These are phyloP conservation scores for Scopulariopsis brevicaulis DNA, from an alignment of 2,329 filamentous ascomycete genomes.

Conservation along the genomic window DNA sequence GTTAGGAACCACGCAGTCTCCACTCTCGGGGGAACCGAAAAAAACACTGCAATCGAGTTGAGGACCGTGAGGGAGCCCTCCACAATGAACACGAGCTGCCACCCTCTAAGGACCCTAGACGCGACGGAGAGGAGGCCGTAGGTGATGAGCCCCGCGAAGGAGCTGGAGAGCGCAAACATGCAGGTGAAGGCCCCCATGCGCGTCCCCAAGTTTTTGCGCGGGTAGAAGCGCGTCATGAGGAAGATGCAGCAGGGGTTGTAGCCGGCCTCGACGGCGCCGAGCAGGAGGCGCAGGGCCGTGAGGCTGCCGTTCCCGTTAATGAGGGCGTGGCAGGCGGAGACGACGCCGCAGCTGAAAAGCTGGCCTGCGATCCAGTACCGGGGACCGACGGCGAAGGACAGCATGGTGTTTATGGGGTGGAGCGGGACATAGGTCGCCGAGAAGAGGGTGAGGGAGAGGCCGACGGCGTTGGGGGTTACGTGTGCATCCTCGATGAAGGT, in stretches of 20 bases:
- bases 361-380: background rate
- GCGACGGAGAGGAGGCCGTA: constrained; percentile 23
- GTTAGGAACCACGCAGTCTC: constrained; percentile 34
- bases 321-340: constrained; percentile 34
- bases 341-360: constrained; percentile 31
- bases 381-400: constrained; percentile 11
- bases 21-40: constrained; percentile 33
- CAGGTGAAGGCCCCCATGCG: background rate
- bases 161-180: constrained; percentile 25
- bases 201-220: background rate
- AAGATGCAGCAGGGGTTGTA: constrained; percentile 15
- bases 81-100: constrained; percentile 39
- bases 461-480: background rate
- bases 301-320: constrained; percentile 26
- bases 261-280: constrained; percentile 35
- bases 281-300: constrained; percentile 30
- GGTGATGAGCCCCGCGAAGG: background rate
- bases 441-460: constrained; percentile 22
- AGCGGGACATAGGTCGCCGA: constrained; percentile 38
- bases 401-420: constrained; percentile 17
- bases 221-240: background rate
- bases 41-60: constrained; percentile 28
- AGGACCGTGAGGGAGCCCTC: constrained; percentile 33
- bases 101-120: constrained; percentile 28
- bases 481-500: background rate